Percentiles rank a stretch among this genome's conserved stretches.
Evolutionary conservation across 2,329 filamentous ascomycete genomes (phyloP).

Genomic region (Trichoderma gracile): DNA sequence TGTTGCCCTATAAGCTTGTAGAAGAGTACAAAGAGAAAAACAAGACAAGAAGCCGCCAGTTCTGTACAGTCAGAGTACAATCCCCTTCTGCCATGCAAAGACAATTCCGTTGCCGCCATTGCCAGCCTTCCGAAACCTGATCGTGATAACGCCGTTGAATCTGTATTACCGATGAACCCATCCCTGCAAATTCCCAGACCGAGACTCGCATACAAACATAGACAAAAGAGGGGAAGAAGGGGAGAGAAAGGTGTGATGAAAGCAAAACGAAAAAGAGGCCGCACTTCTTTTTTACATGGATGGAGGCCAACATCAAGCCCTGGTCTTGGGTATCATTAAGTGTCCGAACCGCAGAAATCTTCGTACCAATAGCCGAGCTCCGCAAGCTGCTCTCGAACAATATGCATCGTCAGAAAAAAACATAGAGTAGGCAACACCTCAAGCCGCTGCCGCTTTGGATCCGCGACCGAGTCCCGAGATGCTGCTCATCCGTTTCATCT

Average conservation of each 20-base stretch:
- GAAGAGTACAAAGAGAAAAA: neutral
- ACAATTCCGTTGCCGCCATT: constrained; percentile 19
- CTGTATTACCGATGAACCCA: constrained; percentile 24
- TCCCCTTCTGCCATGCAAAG: constrained; percentile 20
- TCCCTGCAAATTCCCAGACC: constrained; percentile 16
- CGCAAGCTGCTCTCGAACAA: constrained; percentile 2
- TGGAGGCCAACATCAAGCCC: constrained; percentile 31
- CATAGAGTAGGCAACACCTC: constrained; percentile 22
- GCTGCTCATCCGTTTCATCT: constrained; percentile 39
- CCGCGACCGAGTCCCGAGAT: constrained; percentile 38
- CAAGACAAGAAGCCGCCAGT: constrained; percentile 18
- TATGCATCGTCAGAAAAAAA: constrained; percentile 13
- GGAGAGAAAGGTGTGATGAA: constrained; percentile 1
- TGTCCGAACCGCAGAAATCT: constrained; percentile 36
- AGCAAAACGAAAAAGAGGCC: constrained; percentile 25
- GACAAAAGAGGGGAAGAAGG: constrained; percentile 14
- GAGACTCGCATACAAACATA: constrained; percentile 7
- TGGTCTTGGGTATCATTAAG: constrained; percentile 42
- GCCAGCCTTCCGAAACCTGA: constrained; percentile 16
- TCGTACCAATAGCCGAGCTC: constrained; percentile 18
- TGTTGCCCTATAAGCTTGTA: neutral
- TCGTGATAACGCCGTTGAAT: constrained; percentile 21
- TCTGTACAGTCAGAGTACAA: constrained; percentile 13
- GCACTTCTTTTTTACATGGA: constrained; percentile 29
- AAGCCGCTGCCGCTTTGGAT: constrained; percentile 41